Evolutionary conservation across 495 filamentous ascomycete genomes (phyloP).

Genomic region (Clavariopsis aquatica): DNA sequence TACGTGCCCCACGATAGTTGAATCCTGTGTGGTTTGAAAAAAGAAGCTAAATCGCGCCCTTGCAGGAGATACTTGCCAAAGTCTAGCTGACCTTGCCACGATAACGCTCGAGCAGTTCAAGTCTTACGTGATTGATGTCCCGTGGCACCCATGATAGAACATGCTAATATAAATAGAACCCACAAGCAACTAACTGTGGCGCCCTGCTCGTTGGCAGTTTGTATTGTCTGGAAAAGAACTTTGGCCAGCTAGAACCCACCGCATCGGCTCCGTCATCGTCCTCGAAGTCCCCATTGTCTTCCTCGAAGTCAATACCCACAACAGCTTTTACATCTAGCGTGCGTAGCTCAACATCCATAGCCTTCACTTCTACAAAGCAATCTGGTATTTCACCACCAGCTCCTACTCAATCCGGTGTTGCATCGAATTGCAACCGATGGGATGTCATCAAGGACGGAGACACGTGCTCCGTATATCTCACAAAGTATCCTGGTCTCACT

Average conservation of each 20-base stretch:
- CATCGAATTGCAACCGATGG: neutral
- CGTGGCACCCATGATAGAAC: too few species aligned
- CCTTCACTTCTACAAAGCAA: neutral
- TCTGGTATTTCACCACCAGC: neutral
- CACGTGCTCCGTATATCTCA: neutral
- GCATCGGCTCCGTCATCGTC: neutral
- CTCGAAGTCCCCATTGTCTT: too few species aligned
- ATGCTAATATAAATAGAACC: neutral
- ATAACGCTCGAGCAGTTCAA: constrained; percentile 7
- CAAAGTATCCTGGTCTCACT: neutral
- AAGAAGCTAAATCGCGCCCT: neutral
- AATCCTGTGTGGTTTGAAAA: neutral
- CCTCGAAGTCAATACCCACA: too few species aligned
- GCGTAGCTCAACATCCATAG: neutral
- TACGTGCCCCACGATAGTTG: neutral
- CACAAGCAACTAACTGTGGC: constrained; percentile 1
- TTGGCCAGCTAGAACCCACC: neutral
- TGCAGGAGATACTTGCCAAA: constrained; percentile 10
- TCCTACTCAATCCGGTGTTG: neutral
- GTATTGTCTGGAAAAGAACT: constrained; percentile 12
- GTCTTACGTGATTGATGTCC: neutral
- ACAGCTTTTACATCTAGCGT: neutral
- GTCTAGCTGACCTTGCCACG: neutral
- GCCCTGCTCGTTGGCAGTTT: neutral
- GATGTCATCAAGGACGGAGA: neutral